Base-by-base conservation (phyloP, 352 stramenopile species). In the Stramenopiles sp. region DNA sequence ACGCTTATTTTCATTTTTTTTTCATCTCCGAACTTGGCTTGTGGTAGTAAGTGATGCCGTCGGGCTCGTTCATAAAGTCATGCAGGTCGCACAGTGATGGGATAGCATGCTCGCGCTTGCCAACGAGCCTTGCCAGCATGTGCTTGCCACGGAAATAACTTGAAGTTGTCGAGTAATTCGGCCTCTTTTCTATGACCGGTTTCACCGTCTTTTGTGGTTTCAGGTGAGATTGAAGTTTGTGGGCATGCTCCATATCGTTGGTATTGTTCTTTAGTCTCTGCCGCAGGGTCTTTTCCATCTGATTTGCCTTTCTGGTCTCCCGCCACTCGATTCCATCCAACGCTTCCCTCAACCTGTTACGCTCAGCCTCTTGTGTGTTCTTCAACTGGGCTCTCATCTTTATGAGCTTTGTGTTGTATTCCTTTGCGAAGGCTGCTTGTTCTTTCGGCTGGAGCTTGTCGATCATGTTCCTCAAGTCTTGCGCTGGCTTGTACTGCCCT, bases 101-200 rank as follows among this genome's bases (percentile, higher is more conserved):
- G 4, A 78, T 78, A 33, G 71, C 71, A 33, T 78, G 71, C 22
- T 78, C 71, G 8, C 31, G 30, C 22, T 78, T 78, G 8, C 71
- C 71, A 33, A 78, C 71, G 1, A 78, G 14, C 4, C 71, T 4
- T 78, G 71, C 71, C 71, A 78, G 14, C 71, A 78, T 78, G 1
- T 78, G 71, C 22, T 78, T 31, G 8, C 71, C 71, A 78, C 71
- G 71, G 14, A 78, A 78, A 33, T 78, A 78, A 78, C 71, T 78
- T 31, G 30, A 33, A 14, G 71, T 78, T 78, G 4, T 4, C 14
- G 71, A 14, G 14, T 78, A 33, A 33, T 78, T 78, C 8, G 31
- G 71, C 8, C 71, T 4, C 22, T 78, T 78, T 14, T 78, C 71
- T 8, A 78, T 14, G 4, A 33, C 31, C 14, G 71, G 71, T 78